Base-by-base conservation (phyloP, 2,329 filamentous ascomycete species). In the Aureobasidium sp. region DNA sequence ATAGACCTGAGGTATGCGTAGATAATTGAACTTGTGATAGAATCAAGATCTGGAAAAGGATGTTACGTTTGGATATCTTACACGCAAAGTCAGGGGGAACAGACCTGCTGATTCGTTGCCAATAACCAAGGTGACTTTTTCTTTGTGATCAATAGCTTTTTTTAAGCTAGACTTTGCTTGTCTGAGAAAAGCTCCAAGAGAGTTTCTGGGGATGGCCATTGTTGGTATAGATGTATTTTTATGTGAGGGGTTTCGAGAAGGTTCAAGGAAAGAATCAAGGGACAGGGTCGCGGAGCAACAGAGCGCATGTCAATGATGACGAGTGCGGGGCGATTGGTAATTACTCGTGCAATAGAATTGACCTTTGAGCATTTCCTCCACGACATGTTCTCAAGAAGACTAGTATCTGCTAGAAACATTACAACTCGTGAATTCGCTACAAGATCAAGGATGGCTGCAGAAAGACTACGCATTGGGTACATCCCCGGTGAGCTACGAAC, bases 11-110 rank as follows among this genome's bases (percentile, higher is more conserved):
- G 77, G 73, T 92, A 94, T 62, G 90, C 88, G 64, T 88, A 84
- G 29, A 92, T 75, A 20, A 94, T 75, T 29, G 89, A 84, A 32
- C 85, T 87, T 73, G 87, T 89, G 67, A 94, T 82, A 1, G 89
- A 92, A 75, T 94, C 90, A 61, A 94, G 85, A 68, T 94, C 90
- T 89, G 74, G 74, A n/a, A 10, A 26, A 3, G 7, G 2, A 17
- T 26, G 75, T 77, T 41, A 77, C 23, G 17, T 29, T 48, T 68
- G 62, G 4, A 2, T 8, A 26, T 27, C 13, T 1, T 5, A 5
- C 2, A 20, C 36, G 23, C 44, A 15, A 51, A 41, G 65, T 37
- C 4, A 13, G 34, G 34, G 6, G 15, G 2, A 37, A 37, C 12
- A 15, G 4, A 77, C 76, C 77, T 39, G 79, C 80, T 57, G 79